A percentile compares a stretch with the other conserved stretches of the same genome.
phyloP scores from a whole-genome alignment of 352 stramenopile genomes.

The Globisporangium paroecandrum region DNA sequence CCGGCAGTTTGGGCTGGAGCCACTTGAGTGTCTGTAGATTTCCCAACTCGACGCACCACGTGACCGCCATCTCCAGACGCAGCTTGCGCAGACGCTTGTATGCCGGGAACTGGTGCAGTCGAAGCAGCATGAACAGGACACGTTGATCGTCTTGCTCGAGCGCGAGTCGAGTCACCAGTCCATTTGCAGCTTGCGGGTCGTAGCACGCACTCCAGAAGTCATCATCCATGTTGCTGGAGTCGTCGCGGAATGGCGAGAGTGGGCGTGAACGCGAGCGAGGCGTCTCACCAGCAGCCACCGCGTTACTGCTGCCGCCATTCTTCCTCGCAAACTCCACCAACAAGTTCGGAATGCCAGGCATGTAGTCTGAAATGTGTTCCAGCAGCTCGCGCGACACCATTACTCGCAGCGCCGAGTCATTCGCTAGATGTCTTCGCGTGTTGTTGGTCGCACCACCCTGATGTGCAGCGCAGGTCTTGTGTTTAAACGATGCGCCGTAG shows the following conservation, averaged over 20 bases:
- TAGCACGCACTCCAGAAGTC: constrained; percentile 6
- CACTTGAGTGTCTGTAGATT: neutral
- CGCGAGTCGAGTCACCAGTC: constrained; percentile 2
- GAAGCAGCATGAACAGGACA: constrained; percentile 6
- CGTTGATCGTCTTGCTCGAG: neutral
- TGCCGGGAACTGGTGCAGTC: constrained; percentile 3
- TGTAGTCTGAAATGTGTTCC: constrained; percentile 5
- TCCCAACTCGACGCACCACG: constrained; percentile 3
- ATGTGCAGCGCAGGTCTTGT: neutral
- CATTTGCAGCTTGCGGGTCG: constrained; percentile 2
- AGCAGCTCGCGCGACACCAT: neutral
- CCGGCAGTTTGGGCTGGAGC: neutral
- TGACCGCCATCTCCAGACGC: constrained; percentile 2
- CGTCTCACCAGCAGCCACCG: neutral
- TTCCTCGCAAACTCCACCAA: constrained; percentile 1
- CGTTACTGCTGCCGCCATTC: neutral
- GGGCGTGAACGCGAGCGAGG: neutral
- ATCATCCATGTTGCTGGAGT: neutral
- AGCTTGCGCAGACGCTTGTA: constrained; percentile 3
- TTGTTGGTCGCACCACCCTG: too few relatives aligned
- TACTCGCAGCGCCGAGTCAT: neutral
- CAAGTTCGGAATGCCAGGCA: constrained; percentile 5
- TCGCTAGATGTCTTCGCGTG: neutral
- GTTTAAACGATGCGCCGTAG: neutral
- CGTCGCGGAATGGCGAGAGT: constrained; percentile 1